Evolutionary conservation across 83 land plant genomes (phyloP).

Genomic region (Diphasiastrum complanatum): DNA sequence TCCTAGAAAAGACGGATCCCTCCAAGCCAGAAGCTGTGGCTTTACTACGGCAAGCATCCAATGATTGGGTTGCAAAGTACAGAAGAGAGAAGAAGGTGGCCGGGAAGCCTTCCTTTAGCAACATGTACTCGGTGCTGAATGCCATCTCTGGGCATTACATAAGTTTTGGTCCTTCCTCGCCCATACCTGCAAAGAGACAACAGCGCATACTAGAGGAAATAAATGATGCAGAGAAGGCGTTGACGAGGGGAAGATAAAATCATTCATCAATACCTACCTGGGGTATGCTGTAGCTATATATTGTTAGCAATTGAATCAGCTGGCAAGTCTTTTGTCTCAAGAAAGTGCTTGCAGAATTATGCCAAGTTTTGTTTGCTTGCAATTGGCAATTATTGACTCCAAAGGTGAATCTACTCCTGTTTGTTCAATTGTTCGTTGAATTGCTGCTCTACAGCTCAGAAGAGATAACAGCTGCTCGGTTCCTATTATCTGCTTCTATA

Average conservation of each 20-base stretch:
- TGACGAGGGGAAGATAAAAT: conserved; percentile 58
- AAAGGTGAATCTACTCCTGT: too few relatives aligned
- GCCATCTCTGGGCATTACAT: conserved; percentile 92
- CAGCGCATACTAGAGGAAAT: conserved; percentile 84
- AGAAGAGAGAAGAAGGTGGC: conserved; percentile 72
- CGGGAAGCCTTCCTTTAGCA: conserved; percentile 77
- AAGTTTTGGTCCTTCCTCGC: conserved; percentile 86
- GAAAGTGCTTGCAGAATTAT: too few relatives aligned
- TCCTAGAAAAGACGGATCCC: conserved; percentile 70
- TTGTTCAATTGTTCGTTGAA: too few relatives aligned
- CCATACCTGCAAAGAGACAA: conserved; percentile 89
- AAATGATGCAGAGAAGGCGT: conserved; percentile 84
- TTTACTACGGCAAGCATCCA: conserved; percentile 60
- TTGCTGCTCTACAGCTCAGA: too few relatives aligned
- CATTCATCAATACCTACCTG: conserved; percentile 1
- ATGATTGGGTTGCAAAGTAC: conserved; percentile 95
- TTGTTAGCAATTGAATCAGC: too few relatives aligned
- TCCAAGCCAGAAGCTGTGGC: conserved; percentile 63
- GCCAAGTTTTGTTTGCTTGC: too few relatives aligned
- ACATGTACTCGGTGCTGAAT: conserved; percentile 93
- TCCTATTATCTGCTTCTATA: too few relatives aligned
- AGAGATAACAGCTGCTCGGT: too few relatives aligned
- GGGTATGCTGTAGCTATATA: too few relatives aligned
- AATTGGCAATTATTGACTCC: too few relatives aligned
- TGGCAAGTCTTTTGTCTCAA: too few relatives aligned